These are phyloP conservation scores for Hirsutella minnesotensis DNA, from an alignment of 2,329 filamentous ascomycete genomes.

Conservation along the genomic window DNA sequence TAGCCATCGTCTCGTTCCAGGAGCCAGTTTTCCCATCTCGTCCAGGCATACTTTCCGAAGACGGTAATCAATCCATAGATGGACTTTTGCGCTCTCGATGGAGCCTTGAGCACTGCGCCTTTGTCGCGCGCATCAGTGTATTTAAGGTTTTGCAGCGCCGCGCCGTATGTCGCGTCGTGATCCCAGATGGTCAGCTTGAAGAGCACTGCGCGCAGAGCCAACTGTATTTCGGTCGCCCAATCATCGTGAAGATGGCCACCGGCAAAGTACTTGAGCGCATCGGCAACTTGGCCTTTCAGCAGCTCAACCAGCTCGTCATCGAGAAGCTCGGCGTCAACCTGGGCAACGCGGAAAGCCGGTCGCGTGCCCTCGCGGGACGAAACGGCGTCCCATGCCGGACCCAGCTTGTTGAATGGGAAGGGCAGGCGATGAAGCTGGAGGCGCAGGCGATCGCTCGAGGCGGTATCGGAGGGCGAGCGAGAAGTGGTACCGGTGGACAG, in stretches of 20 bases:
- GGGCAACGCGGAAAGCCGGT: slow-evolving; percentile 84
- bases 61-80: slow-evolving; percentile 79
- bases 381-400: slow-evolving; percentile 55
- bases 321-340: slow-evolving; percentile 89
- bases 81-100: slow-evolving; percentile 72
- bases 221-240: slow-evolving; percentile 74
- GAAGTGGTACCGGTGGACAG: slow-evolving; percentile 35
- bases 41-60: slow-evolving; percentile 80
- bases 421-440: slow-evolving; percentile 30
- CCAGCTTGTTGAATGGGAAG: slow-evolving; percentile 38
- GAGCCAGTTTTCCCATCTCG: slow-evolving; percentile 82
- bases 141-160: slow-evolving; percentile 78
- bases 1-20: slow-evolving; percentile 66
- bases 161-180: slow-evolving; percentile 89
- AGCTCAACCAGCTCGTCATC: slow-evolving; percentile 88
- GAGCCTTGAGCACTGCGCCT: slow-evolving; percentile 52
- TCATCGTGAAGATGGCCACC: slow-evolving; percentile 67
- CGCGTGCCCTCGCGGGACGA: slow-evolving; percentile 65
- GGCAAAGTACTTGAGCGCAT: slow-evolving; percentile 78
- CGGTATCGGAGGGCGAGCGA: slow-evolving; percentile 39
- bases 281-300: slow-evolving; percentile 73
- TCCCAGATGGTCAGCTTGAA: slow-evolving; percentile 98
- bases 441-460: slow-evolving; percentile 35
- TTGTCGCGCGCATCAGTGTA: slow-evolving; percentile 71
- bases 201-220: slow-evolving; percentile 63